A percentile compares a stretch with the other conserved stretches of the same genome.
These are phyloP conservation scores for Zoysia japonica DNA, from an alignment of 176 grass and related monocot species.

Conservation along the genomic window DNA sequence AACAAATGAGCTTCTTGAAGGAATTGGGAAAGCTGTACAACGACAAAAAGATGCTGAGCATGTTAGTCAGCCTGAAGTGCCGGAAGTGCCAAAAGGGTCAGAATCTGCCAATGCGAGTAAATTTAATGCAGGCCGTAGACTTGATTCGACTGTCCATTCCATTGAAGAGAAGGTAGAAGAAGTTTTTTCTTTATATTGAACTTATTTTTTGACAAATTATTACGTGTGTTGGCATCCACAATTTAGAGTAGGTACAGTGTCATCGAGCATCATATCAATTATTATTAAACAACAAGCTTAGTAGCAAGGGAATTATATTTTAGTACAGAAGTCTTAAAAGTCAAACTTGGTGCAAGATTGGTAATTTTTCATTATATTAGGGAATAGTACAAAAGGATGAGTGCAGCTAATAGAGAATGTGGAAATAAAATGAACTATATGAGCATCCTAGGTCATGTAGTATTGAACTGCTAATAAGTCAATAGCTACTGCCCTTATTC, in stretches of 20 bases:
- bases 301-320: slow-evolving; percentile 11
- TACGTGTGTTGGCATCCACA: not conserved
- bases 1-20: slow-evolving; percentile 95
- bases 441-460: not conserved
- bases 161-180: slow-evolving; percentile 96
- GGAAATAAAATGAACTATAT: slow-evolving; percentile 13
- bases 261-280: slow-evolving; percentile 1
- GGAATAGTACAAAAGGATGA: not conserved
- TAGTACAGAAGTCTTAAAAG: slow-evolving; percentile 1
- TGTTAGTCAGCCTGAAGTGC: slow-evolving; percentile 58
- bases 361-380: slow-evolving; percentile 4
- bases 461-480: not conserved
- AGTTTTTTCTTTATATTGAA: slow-evolving; percentile 30
- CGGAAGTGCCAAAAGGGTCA: slow-evolving; percentile 51
- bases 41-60: slow-evolving; percentile 97
- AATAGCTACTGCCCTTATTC: slow-evolving; percentile 2
- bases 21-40: slow-evolving; percentile 93
- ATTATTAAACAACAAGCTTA: slow-evolving; percentile 9
- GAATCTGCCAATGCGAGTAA: slow-evolving; percentile 48
- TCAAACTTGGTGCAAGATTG: slow-evolving; percentile 11
- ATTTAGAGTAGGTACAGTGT: not conserved
- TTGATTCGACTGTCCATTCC: slow-evolving; percentile 94
- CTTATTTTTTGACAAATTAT: slow-evolving; percentile 15
- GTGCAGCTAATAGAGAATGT: slow-evolving; percentile 11
- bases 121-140: slow-evolving; percentile 85